Percentiles rank a stretch among this genome's conserved stretches.
These are phyloP conservation scores for Silene vulgaris DNA, from an alignment of 179 eudicot species.

Conservation along the genomic window DNA sequence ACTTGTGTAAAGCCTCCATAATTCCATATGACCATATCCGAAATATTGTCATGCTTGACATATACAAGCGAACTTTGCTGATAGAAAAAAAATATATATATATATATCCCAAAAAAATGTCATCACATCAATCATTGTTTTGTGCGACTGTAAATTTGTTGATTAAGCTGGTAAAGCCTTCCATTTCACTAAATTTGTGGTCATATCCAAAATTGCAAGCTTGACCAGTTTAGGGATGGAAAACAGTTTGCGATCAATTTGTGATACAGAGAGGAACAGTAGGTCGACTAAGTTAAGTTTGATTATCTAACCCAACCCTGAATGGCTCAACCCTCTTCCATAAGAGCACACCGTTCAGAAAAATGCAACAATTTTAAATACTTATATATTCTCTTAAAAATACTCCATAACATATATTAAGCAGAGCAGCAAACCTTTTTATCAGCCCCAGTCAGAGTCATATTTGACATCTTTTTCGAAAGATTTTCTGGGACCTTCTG, in stretches of 20 bases:
- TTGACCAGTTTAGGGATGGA: background rate
- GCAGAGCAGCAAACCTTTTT: conserved; percentile 53
- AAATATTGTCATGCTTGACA: too few species aligned
- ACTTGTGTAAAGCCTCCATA: too few species aligned
- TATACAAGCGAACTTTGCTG: too few species aligned
- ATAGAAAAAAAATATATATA: too few species aligned
- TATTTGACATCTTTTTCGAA: conserved; percentile 58
- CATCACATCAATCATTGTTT: too few species aligned
- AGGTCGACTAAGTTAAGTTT: background rate
- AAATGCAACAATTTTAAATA: background rate
- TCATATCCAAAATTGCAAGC: too few species aligned
- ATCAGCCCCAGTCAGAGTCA: conserved; percentile 59
- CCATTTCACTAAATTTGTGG: too few species aligned
- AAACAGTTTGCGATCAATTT: background rate
- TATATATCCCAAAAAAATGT: too few species aligned
- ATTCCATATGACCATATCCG: too few species aligned
- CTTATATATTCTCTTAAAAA: background rate
- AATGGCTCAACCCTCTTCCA: background rate
- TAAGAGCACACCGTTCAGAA: background rate
- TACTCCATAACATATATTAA: background rate
- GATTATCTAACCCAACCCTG: background rate
- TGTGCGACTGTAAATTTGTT: too few species aligned
- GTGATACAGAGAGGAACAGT: background rate
- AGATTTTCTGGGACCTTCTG: conserved; percentile 80
- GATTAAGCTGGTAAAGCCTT: too few species aligned